These are phyloP conservation scores for Eucalyptus fibrosa DNA, from an alignment of 345 rosid species.

Conservation along the genomic window DNA sequence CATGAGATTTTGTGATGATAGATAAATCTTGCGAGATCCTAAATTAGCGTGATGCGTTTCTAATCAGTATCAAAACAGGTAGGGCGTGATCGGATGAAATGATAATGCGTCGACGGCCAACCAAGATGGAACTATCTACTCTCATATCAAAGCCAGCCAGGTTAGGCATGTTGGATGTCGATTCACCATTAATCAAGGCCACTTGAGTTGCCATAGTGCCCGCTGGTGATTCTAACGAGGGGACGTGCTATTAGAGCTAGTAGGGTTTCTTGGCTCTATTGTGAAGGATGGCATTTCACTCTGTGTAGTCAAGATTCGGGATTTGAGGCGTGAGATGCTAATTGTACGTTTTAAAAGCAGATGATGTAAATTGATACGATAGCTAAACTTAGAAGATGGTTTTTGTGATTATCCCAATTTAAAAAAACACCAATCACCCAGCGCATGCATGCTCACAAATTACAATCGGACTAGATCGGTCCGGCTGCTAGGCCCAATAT, in stretches of 20 bases:
- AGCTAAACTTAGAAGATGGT: not conserved
- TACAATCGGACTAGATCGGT: not conserved
- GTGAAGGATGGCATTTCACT: fast-evolving
- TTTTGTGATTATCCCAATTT: not conserved
- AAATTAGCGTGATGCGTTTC: no score
- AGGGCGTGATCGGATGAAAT: fast-evolving
- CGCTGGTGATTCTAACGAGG: not conserved
- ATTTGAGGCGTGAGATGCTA: not conserved
- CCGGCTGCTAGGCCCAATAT: not conserved
- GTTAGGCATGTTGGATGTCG: not conserved
- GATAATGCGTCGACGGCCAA: fast-evolving
- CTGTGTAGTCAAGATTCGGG: not conserved
- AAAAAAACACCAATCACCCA: not conserved
- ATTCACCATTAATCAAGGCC: not conserved
- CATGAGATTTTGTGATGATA: no score
- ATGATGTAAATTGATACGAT: not conserved
- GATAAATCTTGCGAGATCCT: no score
- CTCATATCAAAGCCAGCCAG: not conserved
- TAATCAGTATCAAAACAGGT: no score
- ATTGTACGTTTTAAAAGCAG: not conserved
- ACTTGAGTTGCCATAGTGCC: not conserved
- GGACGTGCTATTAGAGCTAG: not conserved
- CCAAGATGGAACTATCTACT: not conserved
- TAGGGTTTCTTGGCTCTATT: not conserved
- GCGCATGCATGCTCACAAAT: not conserved